A percentile compares a stretch with the other conserved stretches of the same genome.
Evolutionary conservation across 768 basidiomycete genomes (phyloP).

Genomic region (Leucocoprinus sp.): DNA sequence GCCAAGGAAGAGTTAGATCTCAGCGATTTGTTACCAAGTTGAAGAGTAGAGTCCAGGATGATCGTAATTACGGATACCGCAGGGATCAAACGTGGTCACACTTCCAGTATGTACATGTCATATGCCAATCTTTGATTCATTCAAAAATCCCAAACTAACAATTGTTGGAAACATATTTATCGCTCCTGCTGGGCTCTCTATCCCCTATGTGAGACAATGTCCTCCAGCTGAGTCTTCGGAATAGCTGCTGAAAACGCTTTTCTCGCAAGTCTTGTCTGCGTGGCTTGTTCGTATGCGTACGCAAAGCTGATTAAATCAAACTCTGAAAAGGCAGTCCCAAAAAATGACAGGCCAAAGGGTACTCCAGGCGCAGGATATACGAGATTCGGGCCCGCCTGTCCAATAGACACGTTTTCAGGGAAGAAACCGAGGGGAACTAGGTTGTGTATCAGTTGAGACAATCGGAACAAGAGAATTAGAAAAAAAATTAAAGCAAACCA

Average conservation of each 20-base stretch:
- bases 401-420: slow-evolving; percentile 34
- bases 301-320: slow-evolving; percentile 48
- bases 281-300: slow-evolving; percentile 61
- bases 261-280: slow-evolving; percentile 40
- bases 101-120: too few species aligned
- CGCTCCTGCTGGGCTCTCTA: too few species aligned
- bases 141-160: too few species aligned
- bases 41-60: too few species aligned
- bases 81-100: too few species aligned
- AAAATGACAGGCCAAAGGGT: slow-evolving; percentile 55
- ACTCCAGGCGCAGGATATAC: slow-evolving; percentile 46
- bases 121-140: too few species aligned
- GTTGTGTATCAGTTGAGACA: slow-evolving; percentile 1
- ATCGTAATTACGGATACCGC: too few species aligned
- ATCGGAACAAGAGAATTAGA: neutral
- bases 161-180: too few species aligned
- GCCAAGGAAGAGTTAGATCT: too few species aligned
- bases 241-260: slow-evolving; percentile 45
- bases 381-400: slow-evolving; percentile 29
- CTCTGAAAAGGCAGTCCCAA: slow-evolving; percentile 58
- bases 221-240: slow-evolving; percentile 41
- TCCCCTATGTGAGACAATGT: slow-evolving; percentile 26
- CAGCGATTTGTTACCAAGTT: too few species aligned
- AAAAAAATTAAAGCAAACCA: slow-evolving; percentile 25
- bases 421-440: slow-evolving; percentile 55